phyloP scores from a whole-genome alignment of 495 filamentous ascomycete genomes.

The Penicilliopsis zonata region DNA sequence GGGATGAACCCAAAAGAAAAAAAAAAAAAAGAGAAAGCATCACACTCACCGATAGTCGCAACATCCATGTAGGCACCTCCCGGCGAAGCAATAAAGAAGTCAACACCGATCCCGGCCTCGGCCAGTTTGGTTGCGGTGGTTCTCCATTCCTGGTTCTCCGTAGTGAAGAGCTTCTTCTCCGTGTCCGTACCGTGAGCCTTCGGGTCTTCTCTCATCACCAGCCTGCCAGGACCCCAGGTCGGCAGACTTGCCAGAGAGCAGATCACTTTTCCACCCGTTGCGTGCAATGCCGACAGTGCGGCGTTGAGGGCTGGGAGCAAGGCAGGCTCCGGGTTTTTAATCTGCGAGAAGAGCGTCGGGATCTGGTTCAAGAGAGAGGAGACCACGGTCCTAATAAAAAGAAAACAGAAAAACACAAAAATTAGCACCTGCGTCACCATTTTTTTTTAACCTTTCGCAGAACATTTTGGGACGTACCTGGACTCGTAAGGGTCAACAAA shows the following conservation, averaged over 20 bases:
- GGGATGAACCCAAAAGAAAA: background rate
- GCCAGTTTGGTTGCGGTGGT: slow-evolving; percentile 82
- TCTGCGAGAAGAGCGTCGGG: slow-evolving; percentile 70
- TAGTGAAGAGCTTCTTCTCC: slow-evolving; percentile 84
- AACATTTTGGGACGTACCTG: too few relatives aligned
- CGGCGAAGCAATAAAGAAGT: slow-evolving; percentile 89
- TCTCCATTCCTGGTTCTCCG: slow-evolving; percentile 74
- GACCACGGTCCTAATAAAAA: slow-evolving; percentile 53
- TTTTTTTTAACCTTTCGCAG: too few relatives aligned
- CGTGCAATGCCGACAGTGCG: slow-evolving; percentile 64
- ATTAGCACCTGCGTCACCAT: slow-evolving; percentile 1
- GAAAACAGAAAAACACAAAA: slow-evolving; percentile 2
- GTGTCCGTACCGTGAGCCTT: slow-evolving; percentile 78
- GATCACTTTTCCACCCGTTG: slow-evolving; percentile 86
- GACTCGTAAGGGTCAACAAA: slow-evolving; percentile 96
- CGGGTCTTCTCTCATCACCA: slow-evolving; percentile 77
- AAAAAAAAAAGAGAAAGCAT: background rate
- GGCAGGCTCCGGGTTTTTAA: slow-evolving; percentile 82
- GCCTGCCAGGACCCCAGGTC: slow-evolving; percentile 76
- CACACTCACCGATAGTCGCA: slow-evolving; percentile 72
- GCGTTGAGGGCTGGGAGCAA: slow-evolving; percentile 75
- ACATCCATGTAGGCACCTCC: slow-evolving; percentile 87
- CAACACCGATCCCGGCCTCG: slow-evolving; percentile 73
- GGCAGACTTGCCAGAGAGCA: slow-evolving; percentile 76
- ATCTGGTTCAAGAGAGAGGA: slow-evolving; percentile 68